These are phyloP conservation scores for Corymbia maculata DNA, from an alignment of 345 rosid species.

Conservation along the genomic window DNA sequence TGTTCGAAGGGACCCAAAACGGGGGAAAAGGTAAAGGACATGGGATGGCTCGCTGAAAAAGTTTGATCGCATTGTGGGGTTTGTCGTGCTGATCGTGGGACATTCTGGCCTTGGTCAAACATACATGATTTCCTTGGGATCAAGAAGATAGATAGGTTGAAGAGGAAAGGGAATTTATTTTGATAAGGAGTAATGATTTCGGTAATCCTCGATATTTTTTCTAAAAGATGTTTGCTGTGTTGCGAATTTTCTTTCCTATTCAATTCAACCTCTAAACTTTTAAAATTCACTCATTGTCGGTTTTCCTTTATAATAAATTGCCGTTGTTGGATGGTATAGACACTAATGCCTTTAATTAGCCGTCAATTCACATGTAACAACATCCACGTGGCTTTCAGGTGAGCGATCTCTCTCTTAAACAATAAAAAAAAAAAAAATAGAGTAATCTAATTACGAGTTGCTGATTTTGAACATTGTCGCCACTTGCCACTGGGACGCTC, in stretches of 20 bases:
- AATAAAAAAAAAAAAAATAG: accelerated
- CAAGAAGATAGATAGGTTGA: background rate
- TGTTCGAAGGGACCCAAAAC: background rate
- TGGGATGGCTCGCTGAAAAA: background rate
- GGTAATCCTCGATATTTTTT: background rate
- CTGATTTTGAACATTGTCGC: background rate
- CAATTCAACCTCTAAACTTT: background rate
- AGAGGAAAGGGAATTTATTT: background rate
- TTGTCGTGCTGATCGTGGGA: background rate
- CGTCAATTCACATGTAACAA: background rate
- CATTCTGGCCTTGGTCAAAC: background rate
- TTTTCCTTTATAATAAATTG: background rate
- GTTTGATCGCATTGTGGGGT: background rate
- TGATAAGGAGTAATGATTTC: background rate
- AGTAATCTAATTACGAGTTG: background rate
- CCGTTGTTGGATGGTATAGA: background rate
- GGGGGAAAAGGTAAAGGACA: background rate
- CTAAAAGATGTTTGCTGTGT: too few species aligned
- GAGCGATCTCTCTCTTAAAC: background rate
- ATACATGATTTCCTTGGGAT: background rate
- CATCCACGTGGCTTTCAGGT: background rate
- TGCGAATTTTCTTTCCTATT: background rate
- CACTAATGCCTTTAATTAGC: too few species aligned
- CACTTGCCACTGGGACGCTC: background rate
- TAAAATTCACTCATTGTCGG: background rate